These are phyloP conservation scores for Chlorella sp. DNA, from an alignment of 139 green algal genomes.

Conservation along the genomic window DNA sequence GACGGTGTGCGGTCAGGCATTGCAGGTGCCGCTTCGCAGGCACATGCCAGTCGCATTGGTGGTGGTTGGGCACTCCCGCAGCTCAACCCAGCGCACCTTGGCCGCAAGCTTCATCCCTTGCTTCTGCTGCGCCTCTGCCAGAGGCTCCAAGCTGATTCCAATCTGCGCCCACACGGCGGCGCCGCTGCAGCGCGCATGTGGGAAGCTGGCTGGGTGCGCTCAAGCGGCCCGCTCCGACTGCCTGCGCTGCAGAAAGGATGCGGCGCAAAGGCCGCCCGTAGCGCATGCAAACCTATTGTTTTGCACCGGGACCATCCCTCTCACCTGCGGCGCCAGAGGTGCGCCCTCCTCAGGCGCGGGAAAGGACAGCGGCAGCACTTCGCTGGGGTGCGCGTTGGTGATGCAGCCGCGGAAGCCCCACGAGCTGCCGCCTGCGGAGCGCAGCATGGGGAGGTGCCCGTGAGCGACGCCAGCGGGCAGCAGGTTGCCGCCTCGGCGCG, in stretches of 20 bases:
- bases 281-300: neutral
- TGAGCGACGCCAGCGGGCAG: neutral
- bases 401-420: slow-evolving; percentile 22
- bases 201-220: neutral
- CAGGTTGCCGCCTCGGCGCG: neutral
- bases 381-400: slow-evolving; percentile 24
- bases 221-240: neutral
- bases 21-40: no score
- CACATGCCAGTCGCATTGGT: no score
- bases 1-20: no score
- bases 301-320: slow-evolving; percentile 19
- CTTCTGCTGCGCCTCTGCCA: slow-evolving; percentile 21
- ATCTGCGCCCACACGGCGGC: neutral
- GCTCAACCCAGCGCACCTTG: no score
- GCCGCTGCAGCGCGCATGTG: neutral
- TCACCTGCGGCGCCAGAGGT: neutral
- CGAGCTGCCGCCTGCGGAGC: neutral
- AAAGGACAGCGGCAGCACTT: slow-evolving; percentile 36
- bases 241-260: neutral
- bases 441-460: neutral
- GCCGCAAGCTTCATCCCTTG: slow-evolving; percentile 27
- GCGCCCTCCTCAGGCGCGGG: slow-evolving; percentile 12
- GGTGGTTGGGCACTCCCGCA: no score
- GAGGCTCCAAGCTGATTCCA: slow-evolving; percentile 19
- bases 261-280: neutral